Evolutionary conservation across 257 asterid genomes (phyloP), one percentile per base, ranked within the genome.

Genomic region (Plectranthus barbatus): DNA sequence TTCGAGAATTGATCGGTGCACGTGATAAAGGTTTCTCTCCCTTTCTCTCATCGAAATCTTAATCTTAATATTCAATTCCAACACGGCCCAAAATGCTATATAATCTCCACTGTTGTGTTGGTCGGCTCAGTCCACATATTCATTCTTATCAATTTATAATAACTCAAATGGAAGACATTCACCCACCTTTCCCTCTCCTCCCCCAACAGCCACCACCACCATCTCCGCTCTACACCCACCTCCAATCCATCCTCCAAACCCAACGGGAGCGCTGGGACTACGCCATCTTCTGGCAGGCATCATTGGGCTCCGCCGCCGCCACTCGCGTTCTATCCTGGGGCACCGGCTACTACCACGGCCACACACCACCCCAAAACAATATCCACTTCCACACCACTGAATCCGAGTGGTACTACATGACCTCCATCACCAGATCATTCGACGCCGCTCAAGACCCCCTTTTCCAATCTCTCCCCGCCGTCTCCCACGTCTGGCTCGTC

Each of bases 261-360:
- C 80, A 51, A 9, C 58, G 33, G 2, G 73, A 74, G 21, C 45
- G 62, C 56, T 80, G 86, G 86, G 66, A 56, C 49, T 80, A 77
- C 14, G 76, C 73, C 67, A 74, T 80, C 18, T 74, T 77, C 56
- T 80, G 81, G 84, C 77, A 47, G 24, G 76, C 79, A 0, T 17
- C 67, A 2, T 66, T 64, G n/a, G n/a, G n/a, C 9, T 71, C 58
- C 1, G 47, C n/a, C 9, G 18, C 60, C 33, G 74, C 64, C 19
- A 66, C 63, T 10, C 47, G 65, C 9, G 33, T 65, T 46, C 42
- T 80, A 6, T 69, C 78, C 0, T 80, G 83, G 86, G 81, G 71
- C 4, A 75, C 67, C 20, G 81, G 83, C 48, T 68, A 69, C 73
- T 80, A 64, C 63, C 48, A 26, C 13, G 62, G 66, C n/a, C n/a